Percentiles rank a stretch among this genome's conserved stretches.
Conservation (phyloP, 139 green algal species). For the Coelastrella sp. region DNA sequence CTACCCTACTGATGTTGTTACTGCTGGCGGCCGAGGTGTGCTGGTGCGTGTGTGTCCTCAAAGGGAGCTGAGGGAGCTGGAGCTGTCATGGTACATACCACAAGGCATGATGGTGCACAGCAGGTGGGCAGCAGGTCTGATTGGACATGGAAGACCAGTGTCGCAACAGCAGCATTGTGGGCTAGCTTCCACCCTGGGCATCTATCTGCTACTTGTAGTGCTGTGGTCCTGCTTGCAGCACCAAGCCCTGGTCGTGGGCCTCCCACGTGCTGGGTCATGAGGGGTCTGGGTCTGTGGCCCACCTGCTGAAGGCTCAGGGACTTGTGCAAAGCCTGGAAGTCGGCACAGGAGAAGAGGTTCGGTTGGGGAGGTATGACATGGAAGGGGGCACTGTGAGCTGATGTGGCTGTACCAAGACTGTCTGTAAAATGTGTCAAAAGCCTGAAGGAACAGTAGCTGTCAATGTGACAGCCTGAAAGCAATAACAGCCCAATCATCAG, state of each 20-base stretch:
- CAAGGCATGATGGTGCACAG: conserved; percentile 49
- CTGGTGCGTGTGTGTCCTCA: conserved; percentile 50
- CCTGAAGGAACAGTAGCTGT: no score
- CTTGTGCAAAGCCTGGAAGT: conserved; percentile 47
- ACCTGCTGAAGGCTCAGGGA: conserved; percentile 57
- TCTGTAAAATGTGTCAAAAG: background rate
- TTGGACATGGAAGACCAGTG: background rate
- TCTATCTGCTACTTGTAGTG: background rate
- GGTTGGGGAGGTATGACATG: conserved; percentile 4
- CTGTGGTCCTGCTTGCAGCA: background rate
- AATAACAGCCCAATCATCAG: background rate
- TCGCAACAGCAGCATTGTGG: no score
- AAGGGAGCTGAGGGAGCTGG: conserved; percentile 62
- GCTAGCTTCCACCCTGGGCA: background rate
- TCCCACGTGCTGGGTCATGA: conserved; percentile 66
- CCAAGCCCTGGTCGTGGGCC: conserved; percentile 65
- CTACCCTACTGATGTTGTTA: conserved; percentile 14
- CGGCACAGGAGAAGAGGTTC: conserved; percentile 42
- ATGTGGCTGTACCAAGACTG: background rate
- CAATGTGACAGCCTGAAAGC: background rate
- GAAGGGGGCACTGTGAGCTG: background rate
- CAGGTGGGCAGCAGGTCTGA: conserved; percentile 17
- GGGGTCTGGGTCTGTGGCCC: conserved; percentile 50
- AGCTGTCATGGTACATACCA: conserved; percentile 66
- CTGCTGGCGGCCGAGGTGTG: background rate